Evolutionary conservation across 2,329 filamentous ascomycete species (phyloP), one percentile per base, ranked within the genome.

Genomic region (Bertia moriformis): DNA sequence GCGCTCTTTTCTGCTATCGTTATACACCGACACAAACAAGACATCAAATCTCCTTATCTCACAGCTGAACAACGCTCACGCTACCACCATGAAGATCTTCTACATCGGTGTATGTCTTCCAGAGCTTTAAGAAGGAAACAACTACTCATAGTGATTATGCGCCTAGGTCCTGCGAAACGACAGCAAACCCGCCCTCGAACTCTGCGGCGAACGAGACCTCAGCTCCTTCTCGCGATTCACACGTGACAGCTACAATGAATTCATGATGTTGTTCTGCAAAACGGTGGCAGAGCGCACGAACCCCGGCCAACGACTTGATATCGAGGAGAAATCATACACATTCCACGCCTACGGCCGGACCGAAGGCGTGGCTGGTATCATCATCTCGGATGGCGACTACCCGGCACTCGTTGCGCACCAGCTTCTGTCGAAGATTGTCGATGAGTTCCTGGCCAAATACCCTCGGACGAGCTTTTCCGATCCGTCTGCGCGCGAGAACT

Each of bases 281-380:
- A 89, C 83, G n/a, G 81, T 95, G 38, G 89, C 89, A 44, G 84
- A 93, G 62, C 73, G 84, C 50, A 94, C 86, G 43, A 68, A 69
- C 43, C 73, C 80, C n/a, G 86, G 82, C 40, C 78, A 87, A 60
- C 71, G 85, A 56, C 83, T 93, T 60, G 84, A 87, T 55, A 78
- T 93, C 41, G 82, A 93, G 61, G 78, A 91, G 59, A 74, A 87
- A 65, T 75, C 77, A 52, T 78, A 84, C 65, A 79, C 75, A 41
- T 84, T 88, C 59, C 83, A 89, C 61, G 78, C 77, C 51, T 87
- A 87, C 61, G 75, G 71, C 45, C 77, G 78, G 46, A 82, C 78
- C 48, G 71, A 86, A 59, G 83, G 82, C 48, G 64, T 87, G 49
- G 78, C 77, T 49, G 81, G 78, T 49, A 76, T 88, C 58, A 79